Evolutionary conservation across 2,329 filamentous ascomycete genomes (phyloP).

Genomic region (Stachybotrys echinatus): DNA sequence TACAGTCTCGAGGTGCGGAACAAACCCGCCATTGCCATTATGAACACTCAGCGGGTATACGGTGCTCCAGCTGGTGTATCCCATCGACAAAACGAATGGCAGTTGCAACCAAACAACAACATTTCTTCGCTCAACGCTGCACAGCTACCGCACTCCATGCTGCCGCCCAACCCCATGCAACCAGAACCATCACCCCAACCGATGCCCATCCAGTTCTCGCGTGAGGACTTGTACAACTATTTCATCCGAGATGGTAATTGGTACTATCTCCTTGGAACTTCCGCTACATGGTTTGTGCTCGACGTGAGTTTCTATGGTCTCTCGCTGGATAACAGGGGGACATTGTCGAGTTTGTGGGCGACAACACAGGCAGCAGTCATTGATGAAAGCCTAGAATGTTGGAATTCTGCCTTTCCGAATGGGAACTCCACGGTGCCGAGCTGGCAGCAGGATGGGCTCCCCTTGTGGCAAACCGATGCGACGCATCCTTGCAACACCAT

Average conservation of each 20-base stretch:
- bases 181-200: conserved; percentile 26
- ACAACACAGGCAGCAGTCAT: conserved; percentile 27
- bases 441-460: conserved; percentile 34
- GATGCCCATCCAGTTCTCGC: conserved; percentile 43
- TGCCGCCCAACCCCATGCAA: conserved; percentile 18
- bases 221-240: conserved; percentile 41
- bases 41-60: conserved; percentile 56
- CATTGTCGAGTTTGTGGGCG: conserved; percentile 31
- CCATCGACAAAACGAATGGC: conserved; percentile 8
- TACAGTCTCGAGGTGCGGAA: conserved; percentile 62
- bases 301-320: conserved; percentile 51
- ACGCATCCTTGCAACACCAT: conserved; percentile 45
- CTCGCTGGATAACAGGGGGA: conserved; percentile 37
- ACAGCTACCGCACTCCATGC: conserved; percentile 8
- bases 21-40: conserved; percentile 52
- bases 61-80: conserved; percentile 26
- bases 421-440: conserved; percentile 37
- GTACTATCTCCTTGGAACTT: conserved; percentile 33
- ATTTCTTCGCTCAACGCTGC: conserved; percentile 14
- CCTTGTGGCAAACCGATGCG: conserved; percentile 44
- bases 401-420: conserved; percentile 36
- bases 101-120: conserved; percentile 12
- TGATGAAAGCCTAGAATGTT: conserved; percentile 35
- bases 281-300: conserved; percentile 46
- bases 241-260: conserved; percentile 37